Percentiles rank a stretch among this genome's conserved stretches.
Conservation (phyloP, 2,329 filamentous ascomycete species). For the Cucurbitaria berberidis region DNA sequence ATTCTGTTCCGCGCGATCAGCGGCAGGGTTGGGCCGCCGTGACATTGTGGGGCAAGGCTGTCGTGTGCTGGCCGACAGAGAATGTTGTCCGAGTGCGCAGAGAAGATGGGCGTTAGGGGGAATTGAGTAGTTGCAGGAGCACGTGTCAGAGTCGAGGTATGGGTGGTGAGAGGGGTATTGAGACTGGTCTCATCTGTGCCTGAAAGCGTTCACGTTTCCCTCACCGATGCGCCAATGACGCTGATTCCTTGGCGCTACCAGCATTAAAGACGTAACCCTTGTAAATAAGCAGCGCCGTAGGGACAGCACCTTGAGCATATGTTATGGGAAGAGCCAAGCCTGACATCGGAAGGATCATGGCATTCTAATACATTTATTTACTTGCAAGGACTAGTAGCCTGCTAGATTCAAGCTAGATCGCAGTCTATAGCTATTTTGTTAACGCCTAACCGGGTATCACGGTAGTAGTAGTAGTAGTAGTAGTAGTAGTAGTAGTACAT, state of each 20-base stretch:
- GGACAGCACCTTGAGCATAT: too few species aligned
- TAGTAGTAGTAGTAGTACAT: conserved; percentile 24
- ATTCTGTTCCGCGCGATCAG: conserved; percentile 91
- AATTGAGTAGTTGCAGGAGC: too few species aligned
- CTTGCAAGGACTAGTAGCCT: background rate
- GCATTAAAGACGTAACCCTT: background rate
- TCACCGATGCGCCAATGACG: conserved; percentile 19
- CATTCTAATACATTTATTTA: background rate
- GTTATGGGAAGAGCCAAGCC: too few species aligned
- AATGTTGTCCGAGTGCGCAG: background rate
- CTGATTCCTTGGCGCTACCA: conserved; percentile 5
- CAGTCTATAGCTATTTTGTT: background rate
- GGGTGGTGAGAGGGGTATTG: conserved; percentile 8
- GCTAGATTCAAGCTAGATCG: background rate
- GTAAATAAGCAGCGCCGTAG: background rate
- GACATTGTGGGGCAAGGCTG: conserved; percentile 66
- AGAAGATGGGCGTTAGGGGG: background rate
- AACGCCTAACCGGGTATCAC: conserved; percentile 29
- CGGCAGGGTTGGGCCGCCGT: conserved; percentile 77
- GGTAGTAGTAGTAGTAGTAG: conserved; percentile 20
- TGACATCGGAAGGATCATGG: background rate
- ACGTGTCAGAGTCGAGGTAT: background rate
- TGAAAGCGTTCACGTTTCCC: conserved; percentile 19
- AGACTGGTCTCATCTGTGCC: conserved; percentile 19
- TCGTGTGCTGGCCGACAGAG: conserved; percentile 8